These are phyloP conservation scores for Dendrobium nobile DNA, from an alignment of 106 monocot species.

Conservation along the genomic window DNA sequence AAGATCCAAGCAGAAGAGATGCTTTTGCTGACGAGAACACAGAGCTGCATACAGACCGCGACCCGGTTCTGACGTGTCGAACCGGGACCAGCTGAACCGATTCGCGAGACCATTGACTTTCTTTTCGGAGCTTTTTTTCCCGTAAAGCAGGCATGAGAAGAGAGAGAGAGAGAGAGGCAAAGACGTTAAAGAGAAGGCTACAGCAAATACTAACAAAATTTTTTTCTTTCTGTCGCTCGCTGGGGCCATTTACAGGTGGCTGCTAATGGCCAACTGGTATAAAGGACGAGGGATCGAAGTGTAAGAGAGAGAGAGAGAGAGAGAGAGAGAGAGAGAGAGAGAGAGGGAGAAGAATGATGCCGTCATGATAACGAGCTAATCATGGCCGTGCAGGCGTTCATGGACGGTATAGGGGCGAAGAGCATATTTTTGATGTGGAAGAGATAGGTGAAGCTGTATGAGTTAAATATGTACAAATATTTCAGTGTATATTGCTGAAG, in stretches of 20 bases:
- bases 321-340: background rate
- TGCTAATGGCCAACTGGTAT: no score
- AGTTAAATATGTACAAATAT: no score
- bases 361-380: background rate
- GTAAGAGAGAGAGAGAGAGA: background rate
- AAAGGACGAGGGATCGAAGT: background rate
- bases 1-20: conserved; percentile 62
- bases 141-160: background rate
- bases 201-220: background rate
- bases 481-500: no score
- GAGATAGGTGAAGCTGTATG: no score
- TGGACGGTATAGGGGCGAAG: no score
- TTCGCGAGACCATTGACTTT: background rate
- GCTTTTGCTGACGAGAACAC: conserved; percentile 45
- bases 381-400: no score
- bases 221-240: background rate
- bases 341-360: background rate
- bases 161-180: background rate
- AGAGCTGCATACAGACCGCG: conserved; percentile 28
- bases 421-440: no score
- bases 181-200: background rate
- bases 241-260: no score
- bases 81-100: background rate
- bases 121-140: background rate
- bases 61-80: background rate